Evolutionary conservation across 805 yeast genomes (phyloP).

Genomic region (Wickerhamiella alocasiicola): DNA sequence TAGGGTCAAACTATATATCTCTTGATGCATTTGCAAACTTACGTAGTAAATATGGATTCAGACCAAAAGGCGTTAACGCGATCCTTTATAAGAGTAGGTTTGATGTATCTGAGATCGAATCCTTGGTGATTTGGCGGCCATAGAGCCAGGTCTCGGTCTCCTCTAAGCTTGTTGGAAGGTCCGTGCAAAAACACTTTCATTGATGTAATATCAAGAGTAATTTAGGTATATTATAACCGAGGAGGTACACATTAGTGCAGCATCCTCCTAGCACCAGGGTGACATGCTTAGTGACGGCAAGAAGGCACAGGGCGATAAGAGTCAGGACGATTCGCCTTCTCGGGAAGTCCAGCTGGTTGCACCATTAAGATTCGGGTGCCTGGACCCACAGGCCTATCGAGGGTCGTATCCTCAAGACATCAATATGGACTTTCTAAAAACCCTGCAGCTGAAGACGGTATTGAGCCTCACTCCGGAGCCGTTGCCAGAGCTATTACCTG

Average conservation of each 20-base stretch:
- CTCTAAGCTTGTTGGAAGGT: too few species aligned
- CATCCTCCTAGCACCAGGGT: conserved; percentile 55
- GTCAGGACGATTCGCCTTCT: not conserved
- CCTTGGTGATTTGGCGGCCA: too few species aligned
- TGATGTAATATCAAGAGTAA: too few species aligned
- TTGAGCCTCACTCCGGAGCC: conserved; percentile 73
- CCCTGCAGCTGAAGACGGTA: conserved; percentile 56
- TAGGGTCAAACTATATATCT: too few species aligned
- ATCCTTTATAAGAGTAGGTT: too few species aligned
- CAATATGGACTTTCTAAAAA: conserved; percentile 53
- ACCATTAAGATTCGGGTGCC: conserved; percentile 64
- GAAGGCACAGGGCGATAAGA: not conserved
- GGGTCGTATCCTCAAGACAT: conserved; percentile 80
- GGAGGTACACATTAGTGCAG: conserved; percentile 53
- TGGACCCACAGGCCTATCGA: conserved; percentile 59
- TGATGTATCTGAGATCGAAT: too few species aligned
- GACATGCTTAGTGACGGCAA: conserved; percentile 11
- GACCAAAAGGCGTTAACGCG: too few species aligned
- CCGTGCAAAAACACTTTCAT: too few species aligned
- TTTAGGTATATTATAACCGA: too few species aligned
- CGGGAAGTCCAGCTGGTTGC: conserved; percentile 11
- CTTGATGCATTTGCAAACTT: too few species aligned
- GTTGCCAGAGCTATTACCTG: conserved; percentile 37
- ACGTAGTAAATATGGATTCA: too few species aligned
- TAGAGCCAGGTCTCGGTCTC: too few species aligned